Evolutionary conservation across 805 yeast genomes (phyloP), one percentile per base, ranked within the genome.

Genomic region (Sungouiozyma ichnusensis): DNA sequence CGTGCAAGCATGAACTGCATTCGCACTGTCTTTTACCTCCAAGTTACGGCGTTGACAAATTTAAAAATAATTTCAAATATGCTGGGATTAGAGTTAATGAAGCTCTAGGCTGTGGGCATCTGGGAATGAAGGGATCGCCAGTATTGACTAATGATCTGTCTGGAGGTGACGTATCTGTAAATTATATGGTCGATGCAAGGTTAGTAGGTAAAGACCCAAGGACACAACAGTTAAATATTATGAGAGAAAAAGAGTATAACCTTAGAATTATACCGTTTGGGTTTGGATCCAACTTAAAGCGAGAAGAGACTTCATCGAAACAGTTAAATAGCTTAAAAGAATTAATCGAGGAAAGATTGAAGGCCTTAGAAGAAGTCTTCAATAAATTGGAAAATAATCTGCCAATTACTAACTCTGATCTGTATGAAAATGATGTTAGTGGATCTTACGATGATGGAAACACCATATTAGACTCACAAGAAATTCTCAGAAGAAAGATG

Each of bases 151-250:
- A 60, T 34, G 82, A 76, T 57, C 63, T 74, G 46, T 57, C 72
- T 1, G 67, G 67, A 43, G 74, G 69, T 3, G 66, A 66, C 41
- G 33, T 58, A 19, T 72, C 79, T 46, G 63, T 77, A 7, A 66
- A 68, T 40, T 77, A 77, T 47, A 65, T 74, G 1, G 70, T 77
- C 24, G 79, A 76, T 48, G 79, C 79, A 5, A 71, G 72, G 43
- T 63, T 77, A 43, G 74, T 77, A 35, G 79, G 75, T 17, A 66
- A 71, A 41, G 65, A 67, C 41, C 44, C 51, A 20, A 51, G 45
- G 33, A 54, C 55, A 9, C 55, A 52, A 16, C 50, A 55, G 38
- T 46, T 61, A 13, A 58, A 55, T 20, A 54, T 66, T 15, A 51
- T 66, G 57, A 58, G 44, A 29, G 67, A 65, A 33, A 53, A 51